These are phyloP conservation scores for Parachaetomium inaequale DNA, from an alignment of 495 filamentous ascomycete genomes.

Conservation along the genomic window DNA sequence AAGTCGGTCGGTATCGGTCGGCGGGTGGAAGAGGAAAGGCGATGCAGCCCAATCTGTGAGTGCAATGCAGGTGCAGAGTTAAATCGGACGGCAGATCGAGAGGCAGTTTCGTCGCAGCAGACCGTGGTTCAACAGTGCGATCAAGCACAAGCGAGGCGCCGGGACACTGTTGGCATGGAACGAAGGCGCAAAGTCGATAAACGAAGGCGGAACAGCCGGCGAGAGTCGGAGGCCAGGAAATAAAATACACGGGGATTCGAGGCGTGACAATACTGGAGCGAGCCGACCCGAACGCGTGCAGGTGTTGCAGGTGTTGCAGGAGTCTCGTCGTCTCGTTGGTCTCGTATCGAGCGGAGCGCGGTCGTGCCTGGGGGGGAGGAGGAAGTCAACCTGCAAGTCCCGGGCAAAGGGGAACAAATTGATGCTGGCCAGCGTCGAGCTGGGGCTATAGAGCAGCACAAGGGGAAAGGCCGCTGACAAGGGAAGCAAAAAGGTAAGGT, in stretches of 20 bases:
- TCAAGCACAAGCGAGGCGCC: constrained; percentile 11
- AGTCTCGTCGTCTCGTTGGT: background rate
- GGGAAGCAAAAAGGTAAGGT: background rate
- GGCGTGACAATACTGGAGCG: constrained; percentile 6
- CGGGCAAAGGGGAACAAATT: background rate
- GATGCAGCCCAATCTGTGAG: background rate
- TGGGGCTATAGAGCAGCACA: constrained; percentile 1
- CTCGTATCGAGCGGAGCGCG: constrained; percentile 3
- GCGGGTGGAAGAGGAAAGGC: background rate
- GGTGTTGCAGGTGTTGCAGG: background rate
- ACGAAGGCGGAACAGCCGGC: constrained; percentile 5
- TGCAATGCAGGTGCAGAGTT: background rate
- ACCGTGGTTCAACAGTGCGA: constrained; percentile 6
- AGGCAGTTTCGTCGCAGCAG: background rate
- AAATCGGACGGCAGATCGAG: background rate
- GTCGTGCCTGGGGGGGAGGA: constrained; percentile 10
- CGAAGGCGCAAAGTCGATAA: constrained; percentile 9
- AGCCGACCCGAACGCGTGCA: constrained; percentile 10
- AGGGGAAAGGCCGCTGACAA: constrained; percentile 7
- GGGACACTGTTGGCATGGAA: constrained; percentile 11
- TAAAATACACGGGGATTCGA: background rate
- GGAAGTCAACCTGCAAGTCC: background rate
- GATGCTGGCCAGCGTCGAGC: constrained; percentile 20
- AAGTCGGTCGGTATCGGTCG: background rate
- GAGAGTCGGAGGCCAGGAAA: constrained; percentile 1